Evolutionary conservation across 2,329 filamentous ascomycete species (phyloP).

Genomic region (Colletotrichum magnum): DNA sequence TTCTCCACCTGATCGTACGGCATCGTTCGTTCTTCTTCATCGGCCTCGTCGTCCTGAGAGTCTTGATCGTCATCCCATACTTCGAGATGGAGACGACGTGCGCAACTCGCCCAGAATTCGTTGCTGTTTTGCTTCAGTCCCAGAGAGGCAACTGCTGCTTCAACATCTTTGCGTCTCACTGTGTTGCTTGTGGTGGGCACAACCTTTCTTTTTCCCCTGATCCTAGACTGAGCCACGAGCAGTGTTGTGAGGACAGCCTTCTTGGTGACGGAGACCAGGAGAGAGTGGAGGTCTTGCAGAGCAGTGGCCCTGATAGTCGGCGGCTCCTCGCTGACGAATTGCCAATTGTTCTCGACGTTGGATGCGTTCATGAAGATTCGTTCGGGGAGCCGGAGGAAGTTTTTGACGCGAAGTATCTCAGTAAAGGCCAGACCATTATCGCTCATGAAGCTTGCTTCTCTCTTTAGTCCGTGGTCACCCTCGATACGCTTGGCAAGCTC

Average conservation of each 20-base stretch:
- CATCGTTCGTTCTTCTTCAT: conserved; percentile 48
- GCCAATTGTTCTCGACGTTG: conserved; percentile 77
- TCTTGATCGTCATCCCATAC: conserved; percentile 56
- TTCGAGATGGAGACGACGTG: conserved; percentile 64
- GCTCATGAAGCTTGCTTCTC: conserved; percentile 28
- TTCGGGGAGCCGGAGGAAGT: conserved; percentile 75
- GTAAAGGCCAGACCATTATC: conserved; percentile 61
- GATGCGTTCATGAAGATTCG: conserved; percentile 82
- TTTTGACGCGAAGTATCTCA: conserved; percentile 69
- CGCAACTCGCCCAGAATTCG: conserved; percentile 63
- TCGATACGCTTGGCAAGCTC: conserved; percentile 48
- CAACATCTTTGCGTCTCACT: conserved; percentile 62
- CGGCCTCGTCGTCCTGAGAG: conserved; percentile 4
- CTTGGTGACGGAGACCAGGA: conserved; percentile 77
- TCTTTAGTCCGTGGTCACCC: conserved; percentile 35
- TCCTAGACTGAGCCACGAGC: conserved; percentile 78
- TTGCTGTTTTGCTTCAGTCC: conserved; percentile 55
- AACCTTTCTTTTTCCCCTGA: conserved; percentile 64
- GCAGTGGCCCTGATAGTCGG: conserved; percentile 83
- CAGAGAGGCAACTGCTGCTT: conserved; percentile 64
- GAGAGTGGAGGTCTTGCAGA: conserved; percentile 80
- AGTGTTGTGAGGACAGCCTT: conserved; percentile 79
- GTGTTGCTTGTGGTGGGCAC: conserved; percentile 47
- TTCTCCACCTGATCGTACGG: conserved; percentile 61
- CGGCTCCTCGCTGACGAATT: conserved; percentile 67